Base-by-base conservation (phyloP, 768 basidiomycete genomes). In the Hirschioporus abietinus region DNA sequence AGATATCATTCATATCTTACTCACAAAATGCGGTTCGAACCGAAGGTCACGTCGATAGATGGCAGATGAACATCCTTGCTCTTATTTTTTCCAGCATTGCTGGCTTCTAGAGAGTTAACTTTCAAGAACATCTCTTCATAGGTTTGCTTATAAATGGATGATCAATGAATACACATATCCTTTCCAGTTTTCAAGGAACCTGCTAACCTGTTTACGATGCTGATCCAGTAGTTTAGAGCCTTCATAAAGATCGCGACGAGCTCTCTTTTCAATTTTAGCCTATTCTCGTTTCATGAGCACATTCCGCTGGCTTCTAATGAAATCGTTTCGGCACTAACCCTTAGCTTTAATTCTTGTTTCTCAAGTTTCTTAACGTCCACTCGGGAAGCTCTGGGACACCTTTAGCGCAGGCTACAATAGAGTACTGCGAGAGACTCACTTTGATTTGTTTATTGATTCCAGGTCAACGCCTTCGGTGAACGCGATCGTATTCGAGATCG, bases 81-180 rank as follows among this genome's bases (percentile, higher is more conserved):
- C 83, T 98, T 99, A 76, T 95, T 94, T 78, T 95, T 96, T 17
- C 90, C 79, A 5, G 88, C 80, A 0, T 83, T 79, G 23, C 86
- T 85, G 0, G 91, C 88, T 76, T 96, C 93, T 67, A 99, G 78
- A 57, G 97, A 95, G 78, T 99, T 99, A 79, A 95, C 91, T 91
- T 92, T 94, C 92, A 99, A 93, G 80, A 95, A 99, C 88, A 99
- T 90, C 74, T 99, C 97, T 74, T 99, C 96, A 78, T 98, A 99
- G 23, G 90, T 87, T 91, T 98, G 95, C 89, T 99, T 71, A 60
- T 23, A 6, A 23, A 58, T 72, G 35, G 68, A 67, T 24, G 20
- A 42, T 35, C 36, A 26, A 58, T 20, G 58, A 63, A 42, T 23
- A 66, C 64, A 42, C 24, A 60, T 12, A 36, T 26, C 23, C 30